Base-by-base conservation (phyloP, 768 basidiomycete species). In the Mycena vitilis region DNA sequence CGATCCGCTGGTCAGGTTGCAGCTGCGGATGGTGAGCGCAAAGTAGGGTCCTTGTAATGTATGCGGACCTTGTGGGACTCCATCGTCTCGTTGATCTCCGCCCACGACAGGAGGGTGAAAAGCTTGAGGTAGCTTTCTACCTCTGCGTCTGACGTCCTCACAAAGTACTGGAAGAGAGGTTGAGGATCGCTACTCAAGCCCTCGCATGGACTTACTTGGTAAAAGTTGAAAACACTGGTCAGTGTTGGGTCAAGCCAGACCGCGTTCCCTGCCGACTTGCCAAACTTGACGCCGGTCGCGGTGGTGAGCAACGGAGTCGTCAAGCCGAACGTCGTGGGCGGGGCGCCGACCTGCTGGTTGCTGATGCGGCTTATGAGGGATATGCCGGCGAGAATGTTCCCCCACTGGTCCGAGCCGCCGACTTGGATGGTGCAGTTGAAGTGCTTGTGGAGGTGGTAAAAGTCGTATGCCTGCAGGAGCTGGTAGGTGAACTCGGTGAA, bases 401-500 rank as follows among this genome's bases (percentile, higher is more conserved):
- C 98, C 94, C 96, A 98, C 78, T 99, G 98, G 78, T 99, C 98
- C 0, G 95, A 96, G 12, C 98, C 98, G 56, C 98, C 98, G 48
- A 99, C 81, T 79, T 99, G 98, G 49, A 98, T 87, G 16, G 87
- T 87, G 78, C 97, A 98, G 5, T 83, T 84, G 60, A 87, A 83
- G 23, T 85, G 77, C 70, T 84, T 83, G 76, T 92, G 81, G 11
- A 99, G 85, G 73, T 90, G 83, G 71, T 91, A 87, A 80, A 98
- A 99, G 80, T 99, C 98, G 80, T 96, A 94, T 13, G 95, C 98
- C 81, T 99, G 98, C 34, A 99, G 86, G 25, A 99, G 88, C 75
- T 99, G 98, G 78, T 99, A 99, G 5, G 94, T 90, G 81, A 99
- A 99, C 77, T 99, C 98, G 22, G 96, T 95, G 82, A 97, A 99